A percentile compares a stretch with the other conserved stretches of the same genome.
These are phyloP conservation scores for Aureobasidium sp. DNA, from an alignment of 2,329 filamentous ascomycete genomes.

Conservation along the genomic window DNA sequence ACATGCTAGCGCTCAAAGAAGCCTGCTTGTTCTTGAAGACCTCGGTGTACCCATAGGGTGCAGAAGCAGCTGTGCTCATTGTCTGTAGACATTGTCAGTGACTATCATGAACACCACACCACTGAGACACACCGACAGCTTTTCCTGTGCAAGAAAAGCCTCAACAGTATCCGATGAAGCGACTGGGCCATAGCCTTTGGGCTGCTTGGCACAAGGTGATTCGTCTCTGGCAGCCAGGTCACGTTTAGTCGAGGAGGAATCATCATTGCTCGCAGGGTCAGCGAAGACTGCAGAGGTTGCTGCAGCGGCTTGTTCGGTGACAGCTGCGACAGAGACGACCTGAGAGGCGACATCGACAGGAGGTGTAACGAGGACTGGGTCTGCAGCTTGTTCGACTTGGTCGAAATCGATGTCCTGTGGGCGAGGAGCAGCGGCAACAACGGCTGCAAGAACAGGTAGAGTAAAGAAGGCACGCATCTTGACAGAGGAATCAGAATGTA, in stretches of 20 bases:
- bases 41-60: slow-evolving; percentile 24
- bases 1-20: slow-evolving; percentile 19
- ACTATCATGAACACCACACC: neutral
- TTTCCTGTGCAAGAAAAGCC: slow-evolving; percentile 23
- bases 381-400: slow-evolving; percentile 18
- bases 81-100: neutral
- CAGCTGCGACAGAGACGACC: slow-evolving; percentile 1
- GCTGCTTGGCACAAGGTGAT: slow-evolving; percentile 4
- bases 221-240: neutral
- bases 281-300: slow-evolving; percentile 3
- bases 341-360: slow-evolving; percentile 7
- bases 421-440: slow-evolving; percentile 18
- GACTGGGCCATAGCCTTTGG: slow-evolving; percentile 19
- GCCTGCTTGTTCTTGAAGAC: slow-evolving; percentile 23
- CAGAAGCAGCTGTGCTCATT: slow-evolving; percentile 24
- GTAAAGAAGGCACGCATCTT: slow-evolving; percentile 1
- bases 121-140: neutral
- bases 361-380: slow-evolving; percentile 12
- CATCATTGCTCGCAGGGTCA: neutral
- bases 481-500: neutral
- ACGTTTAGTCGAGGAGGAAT: neutral
- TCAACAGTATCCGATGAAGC: slow-evolving; percentile 28
- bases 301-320: slow-evolving; percentile 12
- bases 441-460: neutral
- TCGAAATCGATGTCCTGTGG: slow-evolving; percentile 23